Conservation (phyloP, 78 protist genomes). For the Dictyostelium citrinum region DNA sequence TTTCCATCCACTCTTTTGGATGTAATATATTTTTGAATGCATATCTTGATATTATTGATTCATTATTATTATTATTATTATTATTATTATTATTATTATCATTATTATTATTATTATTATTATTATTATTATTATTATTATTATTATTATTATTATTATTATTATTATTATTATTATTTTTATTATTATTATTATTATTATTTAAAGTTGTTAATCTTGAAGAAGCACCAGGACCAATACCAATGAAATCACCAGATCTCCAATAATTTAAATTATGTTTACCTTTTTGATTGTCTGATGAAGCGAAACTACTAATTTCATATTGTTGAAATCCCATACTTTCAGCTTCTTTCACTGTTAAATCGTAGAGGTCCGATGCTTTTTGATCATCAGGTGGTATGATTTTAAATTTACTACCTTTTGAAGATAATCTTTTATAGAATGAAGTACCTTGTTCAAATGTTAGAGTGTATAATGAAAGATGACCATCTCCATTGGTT, state of each 20-base stretch:
- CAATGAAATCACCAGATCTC: slow-evolving; percentile 82
- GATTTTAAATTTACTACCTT: neutral
- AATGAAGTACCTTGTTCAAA: slow-evolving; percentile 78
- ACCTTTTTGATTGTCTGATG: neutral
- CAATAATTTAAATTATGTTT: slow-evolving; percentile 76
- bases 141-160: neutral
- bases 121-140: neutral
- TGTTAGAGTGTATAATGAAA: slow-evolving; percentile 35
- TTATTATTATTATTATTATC: neutral
- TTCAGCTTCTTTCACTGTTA: neutral
- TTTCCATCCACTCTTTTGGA: slow-evolving; percentile 59
- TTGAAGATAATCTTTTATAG: neutral
- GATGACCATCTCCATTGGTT: slow-evolving; percentile 7
- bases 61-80: neutral
- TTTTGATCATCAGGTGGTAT: slow-evolving; percentile 3
- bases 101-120: neutral
- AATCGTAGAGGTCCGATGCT: slow-evolving; percentile 16
- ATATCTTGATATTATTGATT: neutral
- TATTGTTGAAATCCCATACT: slow-evolving; percentile 28
- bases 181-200: neutral
- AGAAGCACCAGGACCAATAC: slow-evolving; percentile 83
- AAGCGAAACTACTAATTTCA: slow-evolving; percentile 43
- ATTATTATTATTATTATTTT: neutral
- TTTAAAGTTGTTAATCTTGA: slow-evolving; percentile 22
- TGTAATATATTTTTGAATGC: neutral